A percentile compares a stretch with the other conserved stretches of the same genome.
Evolutionary conservation across 352 stramenopile species (phyloP).

Genomic region (Blastocystis sp.): DNA sequence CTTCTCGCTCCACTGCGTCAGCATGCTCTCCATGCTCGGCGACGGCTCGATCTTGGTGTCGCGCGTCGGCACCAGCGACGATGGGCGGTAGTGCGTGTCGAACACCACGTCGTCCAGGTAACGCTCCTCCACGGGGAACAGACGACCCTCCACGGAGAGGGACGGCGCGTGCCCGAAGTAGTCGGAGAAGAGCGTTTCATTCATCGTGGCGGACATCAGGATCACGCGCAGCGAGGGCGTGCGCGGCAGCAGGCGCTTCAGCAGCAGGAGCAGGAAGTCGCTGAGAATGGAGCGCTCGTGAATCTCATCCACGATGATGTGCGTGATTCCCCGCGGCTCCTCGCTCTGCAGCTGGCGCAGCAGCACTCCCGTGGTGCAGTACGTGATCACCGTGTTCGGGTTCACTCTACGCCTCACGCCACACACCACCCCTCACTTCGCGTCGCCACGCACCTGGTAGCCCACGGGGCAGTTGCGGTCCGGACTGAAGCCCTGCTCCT

Average conservation of each 20-base stretch:
- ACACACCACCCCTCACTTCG: slow-evolving; percentile 78
- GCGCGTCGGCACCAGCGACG: background rate
- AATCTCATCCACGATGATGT: slow-evolving; percentile 97
- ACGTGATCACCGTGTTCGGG: slow-evolving; percentile 78
- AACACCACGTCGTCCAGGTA: slow-evolving; percentile 91
- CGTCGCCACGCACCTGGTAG: slow-evolving; percentile 91
- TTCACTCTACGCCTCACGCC: slow-evolving; percentile 5
- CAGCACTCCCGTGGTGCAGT: slow-evolving; percentile 93
- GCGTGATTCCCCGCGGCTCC: slow-evolving; percentile 85
- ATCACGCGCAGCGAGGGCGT: slow-evolving; percentile 76
- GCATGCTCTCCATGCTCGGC: slow-evolving; percentile 77
- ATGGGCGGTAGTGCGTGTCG: slow-evolving; percentile 77
- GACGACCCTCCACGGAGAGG: slow-evolving; percentile 82
- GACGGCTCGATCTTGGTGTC: background rate
- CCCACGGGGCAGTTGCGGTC: slow-evolving; percentile 79
- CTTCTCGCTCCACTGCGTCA: slow-evolving; percentile 69
- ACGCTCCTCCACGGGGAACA: slow-evolving; percentile 93
- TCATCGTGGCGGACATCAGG: slow-evolving; percentile 94
- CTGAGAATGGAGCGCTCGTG: slow-evolving; percentile 94
- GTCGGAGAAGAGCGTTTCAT: slow-evolving; percentile 89
- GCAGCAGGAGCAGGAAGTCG: slow-evolving; percentile 91
- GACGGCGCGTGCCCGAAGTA: slow-evolving; percentile 89
- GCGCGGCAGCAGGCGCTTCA: slow-evolving; percentile 80
- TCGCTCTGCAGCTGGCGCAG: slow-evolving; percentile 87
- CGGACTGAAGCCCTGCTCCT: slow-evolving; percentile 83